Base-by-base conservation (phyloP, 768 basidiomycete species). In the Suillus weaverae region DNA sequence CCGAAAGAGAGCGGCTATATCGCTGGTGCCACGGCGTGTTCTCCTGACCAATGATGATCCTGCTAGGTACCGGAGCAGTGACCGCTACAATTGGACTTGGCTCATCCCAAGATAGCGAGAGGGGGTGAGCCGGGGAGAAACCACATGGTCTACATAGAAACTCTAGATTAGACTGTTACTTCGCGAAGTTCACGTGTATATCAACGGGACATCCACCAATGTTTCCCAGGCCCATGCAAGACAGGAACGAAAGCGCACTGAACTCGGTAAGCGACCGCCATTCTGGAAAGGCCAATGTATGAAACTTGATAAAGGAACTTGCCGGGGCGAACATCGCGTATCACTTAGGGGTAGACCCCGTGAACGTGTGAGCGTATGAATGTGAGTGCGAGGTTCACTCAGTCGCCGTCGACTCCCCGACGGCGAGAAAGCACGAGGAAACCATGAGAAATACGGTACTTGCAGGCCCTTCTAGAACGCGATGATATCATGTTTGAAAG, bases 41-140 rank as follows among this genome's bases (percentile, higher is more conserved):
- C 18, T 32, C n/a, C n/a, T 59, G 44, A 30, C 44, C 26, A 20
- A 41, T n/a, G 6, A 26, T 18, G 13, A 50, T 61, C 33, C 20
- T 55, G 32, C 33, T 2, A 38, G 41, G 46, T 35, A 62, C 43
- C 33, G 33, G 61, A 67, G 38, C 61, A 59, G 64, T 61, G 39
- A n/a, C 36, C 39, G 44, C 59, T 54, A 32, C 20, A 66, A 61
- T 61, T 33, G 67, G 65, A n/a, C 38, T 35, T 3, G 22, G 16
- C 16, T 51, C 13, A 48, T 32, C 16, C 39, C 33, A 64, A 61
- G 39, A 44, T 64, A 64, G 48, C 35, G 32, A 56, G 33, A 14
- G 4, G 33, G 33, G 6, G 2, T 26, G 26, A 26, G 26, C 26
- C 13, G 54, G 36, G 36, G 55, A 33, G 33, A 38, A 41, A 60